Conservation (phyloP, 2,329 filamentous ascomycete genomes). For the Neurospora sp. region DNA sequence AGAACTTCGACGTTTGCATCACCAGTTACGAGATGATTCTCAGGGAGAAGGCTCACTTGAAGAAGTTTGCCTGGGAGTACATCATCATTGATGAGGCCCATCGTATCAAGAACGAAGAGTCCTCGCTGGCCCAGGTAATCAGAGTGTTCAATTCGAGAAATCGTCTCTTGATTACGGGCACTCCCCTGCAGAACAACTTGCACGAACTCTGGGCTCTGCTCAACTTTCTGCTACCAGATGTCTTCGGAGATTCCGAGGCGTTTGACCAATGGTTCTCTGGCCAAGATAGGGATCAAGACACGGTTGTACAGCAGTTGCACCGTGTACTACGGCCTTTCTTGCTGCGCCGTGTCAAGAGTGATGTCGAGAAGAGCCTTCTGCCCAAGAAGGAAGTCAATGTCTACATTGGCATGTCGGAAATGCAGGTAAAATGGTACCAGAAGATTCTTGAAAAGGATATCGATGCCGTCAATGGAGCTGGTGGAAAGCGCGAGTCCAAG, state of each 20-base stretch:
- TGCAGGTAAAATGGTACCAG: conserved; percentile 99
- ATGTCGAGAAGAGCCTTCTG: conserved; percentile 94
- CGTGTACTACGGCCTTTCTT: conserved; percentile 88
- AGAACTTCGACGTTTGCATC: conserved; percentile 95
- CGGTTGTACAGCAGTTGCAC: conserved; percentile 91
- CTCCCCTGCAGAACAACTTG: conserved; percentile 92
- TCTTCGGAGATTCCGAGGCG: conserved; percentile 91
- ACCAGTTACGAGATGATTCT: conserved; percentile 99
- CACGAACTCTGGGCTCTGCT: conserved; percentile 96
- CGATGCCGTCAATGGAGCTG: conserved; percentile 93
- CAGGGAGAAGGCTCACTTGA: conserved; percentile 84
- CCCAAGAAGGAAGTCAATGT: conserved; percentile 97
- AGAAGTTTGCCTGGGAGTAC: conserved; percentile 99
- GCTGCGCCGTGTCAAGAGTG: conserved; percentile 88
- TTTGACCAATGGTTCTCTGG: conserved; percentile 98
- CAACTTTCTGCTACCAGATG: conserved; percentile 95
- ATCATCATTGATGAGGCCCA: conserved; percentile 98
- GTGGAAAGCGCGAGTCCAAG: conserved; percentile 94
- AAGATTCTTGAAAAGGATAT: conserved; percentile 99
- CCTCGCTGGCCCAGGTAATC: conserved; percentile 91
- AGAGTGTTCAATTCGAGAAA: conserved; percentile 94
- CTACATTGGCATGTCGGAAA: conserved; percentile 97
- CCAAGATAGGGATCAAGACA: conserved; percentile 84
- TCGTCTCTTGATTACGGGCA: conserved; percentile 89
- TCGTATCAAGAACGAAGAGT: conserved; percentile 99